These are phyloP conservation scores for Alternaria sp. DNA, from an alignment of 2,329 filamentous ascomycete genomes.

Conservation along the genomic window DNA sequence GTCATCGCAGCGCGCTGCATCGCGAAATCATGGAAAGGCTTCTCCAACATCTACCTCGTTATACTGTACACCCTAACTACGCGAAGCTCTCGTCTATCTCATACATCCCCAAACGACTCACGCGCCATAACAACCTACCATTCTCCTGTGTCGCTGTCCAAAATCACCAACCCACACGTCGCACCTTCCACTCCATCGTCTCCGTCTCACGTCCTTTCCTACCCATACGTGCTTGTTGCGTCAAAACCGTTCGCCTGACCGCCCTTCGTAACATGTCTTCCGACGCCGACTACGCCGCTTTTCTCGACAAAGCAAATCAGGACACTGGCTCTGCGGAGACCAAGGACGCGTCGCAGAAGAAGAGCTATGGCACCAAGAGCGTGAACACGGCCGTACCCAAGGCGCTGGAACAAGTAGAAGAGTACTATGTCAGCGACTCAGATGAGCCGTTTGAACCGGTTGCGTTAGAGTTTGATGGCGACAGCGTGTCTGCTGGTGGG, in stretches of 20 bases:
- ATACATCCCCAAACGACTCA: neutral
- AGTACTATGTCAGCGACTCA: constrained; percentile 78
- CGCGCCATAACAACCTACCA: neutral
- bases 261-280: constrained; percentile 64
- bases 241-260: neutral
- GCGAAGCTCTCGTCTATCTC: neutral
- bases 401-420: constrained; percentile 52
- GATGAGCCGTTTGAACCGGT: constrained; percentile 87
- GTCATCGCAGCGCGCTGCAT: constrained; percentile 27
- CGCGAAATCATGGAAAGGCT: constrained; percentile 21
- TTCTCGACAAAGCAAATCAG: constrained; percentile 85
- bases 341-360: constrained; percentile 28
- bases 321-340: constrained; percentile 54
- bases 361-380: constrained; percentile 42
- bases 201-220: neutral
- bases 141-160: neutral
- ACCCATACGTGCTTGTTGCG: neutral
- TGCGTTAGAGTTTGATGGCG: constrained; percentile 66
- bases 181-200: neutral
- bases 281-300: constrained; percentile 83
- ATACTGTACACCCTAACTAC: neutral
- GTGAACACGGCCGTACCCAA: constrained; percentile 65
- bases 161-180: neutral
- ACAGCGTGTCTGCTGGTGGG: constrained; percentile 63
- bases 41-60: constrained; percentile 7